Conservation (phyloP, 2,329 filamentous ascomycete species). For the Alternaria metachromatica region DNA sequence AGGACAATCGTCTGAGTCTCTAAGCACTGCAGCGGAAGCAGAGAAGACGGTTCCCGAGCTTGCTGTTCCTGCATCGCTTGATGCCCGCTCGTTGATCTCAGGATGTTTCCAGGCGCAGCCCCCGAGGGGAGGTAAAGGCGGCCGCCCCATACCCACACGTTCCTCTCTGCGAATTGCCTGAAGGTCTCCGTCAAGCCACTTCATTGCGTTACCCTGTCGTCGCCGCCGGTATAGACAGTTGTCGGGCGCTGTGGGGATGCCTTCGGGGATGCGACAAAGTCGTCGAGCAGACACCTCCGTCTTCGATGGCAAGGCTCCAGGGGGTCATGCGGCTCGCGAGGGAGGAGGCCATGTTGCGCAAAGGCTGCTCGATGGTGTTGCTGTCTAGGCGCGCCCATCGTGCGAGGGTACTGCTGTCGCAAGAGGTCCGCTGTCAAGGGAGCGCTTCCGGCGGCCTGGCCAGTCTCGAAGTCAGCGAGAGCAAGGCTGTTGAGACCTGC, state of each 20-base stretch:
- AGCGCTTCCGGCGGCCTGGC: not conserved
- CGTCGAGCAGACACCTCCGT: not conserved
- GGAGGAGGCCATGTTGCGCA: not conserved
- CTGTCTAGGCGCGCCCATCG: not conserved
- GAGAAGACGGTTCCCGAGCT: not conserved
- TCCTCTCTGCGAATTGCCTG: not conserved
- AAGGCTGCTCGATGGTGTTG: not conserved
- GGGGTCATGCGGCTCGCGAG: not conserved
- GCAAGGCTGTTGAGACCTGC: not conserved
- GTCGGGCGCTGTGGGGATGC: not conserved
- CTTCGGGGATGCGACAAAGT: not conserved
- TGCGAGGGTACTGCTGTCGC: not conserved
- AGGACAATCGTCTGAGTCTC: not conserved
- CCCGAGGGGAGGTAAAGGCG: not conserved
- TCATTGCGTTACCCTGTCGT: not conserved
- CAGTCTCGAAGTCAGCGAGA: not conserved
- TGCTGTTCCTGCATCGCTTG: not conserved
- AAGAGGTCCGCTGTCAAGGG: not conserved
- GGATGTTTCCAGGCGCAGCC: not conserved
- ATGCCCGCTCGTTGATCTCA: not conserved
- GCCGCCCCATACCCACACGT: not conserved
- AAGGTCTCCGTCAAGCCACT: not conserved
- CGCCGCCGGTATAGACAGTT: not conserved
- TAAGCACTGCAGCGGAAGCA: not conserved
- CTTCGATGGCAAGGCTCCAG: not conserved